Base-by-base conservation (phyloP, 75 land plant genomes). In the Chamaecyparis obtusa region DNA sequence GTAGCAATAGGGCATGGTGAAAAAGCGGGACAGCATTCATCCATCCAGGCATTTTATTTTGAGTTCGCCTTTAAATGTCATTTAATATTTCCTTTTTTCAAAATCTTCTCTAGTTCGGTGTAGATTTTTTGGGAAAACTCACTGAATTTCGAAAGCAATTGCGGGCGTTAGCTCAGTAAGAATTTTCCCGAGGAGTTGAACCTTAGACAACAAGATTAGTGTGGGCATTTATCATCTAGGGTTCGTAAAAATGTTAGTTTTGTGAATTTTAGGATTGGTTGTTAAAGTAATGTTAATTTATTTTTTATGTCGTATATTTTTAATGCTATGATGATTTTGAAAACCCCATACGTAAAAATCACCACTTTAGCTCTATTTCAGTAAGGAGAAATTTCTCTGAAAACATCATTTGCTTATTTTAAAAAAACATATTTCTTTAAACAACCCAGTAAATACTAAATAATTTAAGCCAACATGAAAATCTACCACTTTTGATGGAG, bases 1-100 rank as follows among this genome's bases (percentile, higher is more conserved):
- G 48, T 37, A 80, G n/a, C 83, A 43, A 51, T 33, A 81, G 83
- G 83, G 46, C 33, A 81, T 81, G 83, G 54, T 81, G 51, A 81
- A 81, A 81, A 81, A 81, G 16, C 33, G 83, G 83, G 83, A 81
- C 51, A 46, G 43, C 49, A 81, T 81, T 81, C 49, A 44, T 81
- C 83, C 30, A 9, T 81, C 83, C 83, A 81, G 83, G 83, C 46
- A 13, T 81, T 46, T 44, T 24, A 0, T 33, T 33, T 9, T 32
- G 33, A 33, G 11, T 33, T 3, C 37, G 13, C 55, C 55, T 51
- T 14, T 11, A 51, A 51, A 51, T 13, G 16, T 51, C 13, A 15
- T 2, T 51, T 13, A 51, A 13, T 51, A 1, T 14, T 51, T 14
- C 55, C 3, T 57, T 57, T 57, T 64, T 64, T 2, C 21, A 60